These are phyloP conservation scores for Colletotrichum filicis DNA, from an alignment of 2,329 filamentous ascomycete species.

Conservation along the genomic window DNA sequence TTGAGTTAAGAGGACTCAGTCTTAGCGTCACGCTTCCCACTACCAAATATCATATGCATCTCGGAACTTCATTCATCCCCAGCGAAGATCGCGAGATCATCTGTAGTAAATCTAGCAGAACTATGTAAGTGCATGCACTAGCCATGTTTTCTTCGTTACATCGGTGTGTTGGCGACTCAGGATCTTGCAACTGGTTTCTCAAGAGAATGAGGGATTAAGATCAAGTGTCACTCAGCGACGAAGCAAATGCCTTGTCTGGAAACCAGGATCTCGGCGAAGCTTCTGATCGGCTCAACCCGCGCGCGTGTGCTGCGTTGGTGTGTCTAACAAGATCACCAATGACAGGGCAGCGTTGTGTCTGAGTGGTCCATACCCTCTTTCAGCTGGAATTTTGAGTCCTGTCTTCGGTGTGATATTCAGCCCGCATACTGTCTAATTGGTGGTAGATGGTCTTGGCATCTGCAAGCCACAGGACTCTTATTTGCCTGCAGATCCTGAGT, in stretches of 20 bases:
- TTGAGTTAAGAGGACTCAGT: not conserved
- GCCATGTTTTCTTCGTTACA: accelerated
- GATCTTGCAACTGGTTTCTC: not conserved
- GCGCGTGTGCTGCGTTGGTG: not conserved
- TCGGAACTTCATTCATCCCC: not conserved
- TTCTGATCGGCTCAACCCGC: not conserved
- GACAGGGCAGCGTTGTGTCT: not conserved
- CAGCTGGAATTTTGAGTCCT: not conserved
- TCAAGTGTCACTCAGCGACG: no score
- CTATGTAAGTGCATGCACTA: not conserved
- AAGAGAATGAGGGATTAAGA: not conserved
- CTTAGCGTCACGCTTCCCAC: not conserved
- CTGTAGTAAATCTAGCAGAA: not conserved
- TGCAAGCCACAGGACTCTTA: not conserved
- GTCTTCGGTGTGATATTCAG: not conserved
- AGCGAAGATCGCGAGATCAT: not conserved
- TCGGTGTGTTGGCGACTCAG: no score
- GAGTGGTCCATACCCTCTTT: not conserved
- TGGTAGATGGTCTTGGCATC: not conserved
- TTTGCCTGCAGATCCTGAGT: not conserved
- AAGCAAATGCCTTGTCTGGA: not conserved
- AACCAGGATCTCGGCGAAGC: not conserved
- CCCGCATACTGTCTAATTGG: not conserved
- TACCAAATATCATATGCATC: no score
- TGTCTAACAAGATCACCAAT: not conserved